Conservation (phyloP, 2,329 filamentous ascomycete species). For the Fusarium sp. region DNA sequence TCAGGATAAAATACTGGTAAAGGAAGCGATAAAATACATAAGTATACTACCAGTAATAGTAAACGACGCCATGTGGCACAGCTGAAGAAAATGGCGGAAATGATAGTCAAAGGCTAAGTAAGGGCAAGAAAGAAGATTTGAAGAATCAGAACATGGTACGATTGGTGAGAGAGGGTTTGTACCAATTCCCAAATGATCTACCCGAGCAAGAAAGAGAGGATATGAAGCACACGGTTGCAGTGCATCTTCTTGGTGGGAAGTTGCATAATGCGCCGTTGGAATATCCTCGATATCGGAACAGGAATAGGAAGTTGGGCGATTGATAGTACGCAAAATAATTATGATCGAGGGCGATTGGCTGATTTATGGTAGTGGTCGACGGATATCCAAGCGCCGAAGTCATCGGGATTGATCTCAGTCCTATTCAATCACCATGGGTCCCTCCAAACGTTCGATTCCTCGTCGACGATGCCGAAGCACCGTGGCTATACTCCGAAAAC, state of each 20-base stretch:
- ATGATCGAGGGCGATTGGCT: background rate
- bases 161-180: slow-evolving; percentile 44
- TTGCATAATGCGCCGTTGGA: slow-evolving; percentile 55
- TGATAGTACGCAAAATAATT: slow-evolving; percentile 39
- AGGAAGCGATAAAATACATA: too few species aligned
- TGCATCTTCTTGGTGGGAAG: slow-evolving; percentile 47
- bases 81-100: too few species aligned
- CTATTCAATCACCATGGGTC: slow-evolving; percentile 52
- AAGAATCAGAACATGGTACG: too few species aligned
- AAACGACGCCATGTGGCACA: too few species aligned
- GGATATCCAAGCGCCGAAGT: slow-evolving; percentile 51
- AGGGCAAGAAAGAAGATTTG: too few species aligned
- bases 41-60: too few species aligned
- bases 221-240: slow-evolving; percentile 53
- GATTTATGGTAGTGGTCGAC: slow-evolving; percentile 44
- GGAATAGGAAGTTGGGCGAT: slow-evolving; percentile 56
- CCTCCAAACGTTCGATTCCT: slow-evolving; percentile 52
- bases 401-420: slow-evolving; percentile 51
- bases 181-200: slow-evolving; percentile 55
- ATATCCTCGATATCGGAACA: slow-evolving; percentile 54
- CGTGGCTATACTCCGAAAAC: slow-evolving; percentile 40
- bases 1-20: too few species aligned
- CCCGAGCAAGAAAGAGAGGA: slow-evolving; percentile 55
- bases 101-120: too few species aligned
- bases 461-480: slow-evolving; percentile 49